Evolutionary conservation across 305 asterid species (phyloP), one percentile per base, ranked within the genome.

Genomic region (Plantago coronopus): DNA sequence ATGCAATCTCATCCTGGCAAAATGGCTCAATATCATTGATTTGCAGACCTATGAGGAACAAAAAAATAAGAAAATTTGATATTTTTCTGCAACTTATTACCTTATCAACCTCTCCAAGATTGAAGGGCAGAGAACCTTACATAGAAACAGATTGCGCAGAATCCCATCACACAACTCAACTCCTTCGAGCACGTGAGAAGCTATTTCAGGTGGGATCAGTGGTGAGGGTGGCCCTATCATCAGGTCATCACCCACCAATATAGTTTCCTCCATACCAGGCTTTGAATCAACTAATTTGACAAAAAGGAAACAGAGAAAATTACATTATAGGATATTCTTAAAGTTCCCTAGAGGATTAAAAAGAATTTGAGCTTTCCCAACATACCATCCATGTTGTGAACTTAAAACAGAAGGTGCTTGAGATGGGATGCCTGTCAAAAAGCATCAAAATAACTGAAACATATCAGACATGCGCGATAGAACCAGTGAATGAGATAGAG

Each of bases 201-300:
- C 95, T 62, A 89, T 94, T 76, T 94, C 97, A 43, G 96, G 95
- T 53, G 99, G 97, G 71, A 94, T 83, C 61, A 89, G 37, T 3
- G 95, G 99, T 22, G 97, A 87, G 44, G 97, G 96, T 4, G 90
- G 99, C 17, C 96, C 97, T 89, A 77, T 74, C 99, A 93, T 93
- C 69, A 93, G 83, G 78, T 93, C 97, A 83, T 93, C 97, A 63
- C 96, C 99, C 73, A 93, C 96, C 76, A 93, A 79, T 69, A 89
- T 83, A 45, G 95, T 93, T 74, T 93, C 99, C 85, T 93, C 99
- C 95, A 89, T 85, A 12, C 82, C 73, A 51, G 82, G 94, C 82
- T 89, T 83, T 22, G 99, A 79, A 79, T 94, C 99, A 19, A 89
- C 97, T 89, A 7, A 34, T 34, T 34, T 34, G 11, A 34, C 40